Percentiles rank a stretch among this genome's conserved stretches.
Evolutionary conservation across 1,139 yeast genomes (phyloP).

Genomic region (Scheffersomyces insectosa): DNA sequence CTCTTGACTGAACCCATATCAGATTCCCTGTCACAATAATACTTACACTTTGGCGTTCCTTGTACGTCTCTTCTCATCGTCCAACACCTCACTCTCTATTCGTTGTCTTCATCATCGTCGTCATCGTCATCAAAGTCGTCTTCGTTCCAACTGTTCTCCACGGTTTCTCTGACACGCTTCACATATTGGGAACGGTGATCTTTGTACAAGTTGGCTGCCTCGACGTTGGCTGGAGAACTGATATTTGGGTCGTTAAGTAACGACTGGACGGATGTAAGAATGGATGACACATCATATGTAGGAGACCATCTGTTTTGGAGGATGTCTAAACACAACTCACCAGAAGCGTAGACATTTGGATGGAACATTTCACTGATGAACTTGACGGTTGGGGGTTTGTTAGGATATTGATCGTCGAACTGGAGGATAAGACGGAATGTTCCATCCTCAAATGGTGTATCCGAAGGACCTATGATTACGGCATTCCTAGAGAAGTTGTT

Average conservation of each 20-base stretch:
- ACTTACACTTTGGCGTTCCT: too few species aligned
- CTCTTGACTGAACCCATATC: too few species aligned
- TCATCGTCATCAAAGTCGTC: conserved; percentile 65
- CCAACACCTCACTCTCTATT: conserved; percentile 1
- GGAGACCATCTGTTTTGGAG: conserved; percentile 98
- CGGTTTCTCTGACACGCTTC: conserved; percentile 90
- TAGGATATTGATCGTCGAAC: conserved; percentile 97
- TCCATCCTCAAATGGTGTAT: conserved; percentile 98
- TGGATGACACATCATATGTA: conserved; percentile 97
- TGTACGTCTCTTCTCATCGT: too few species aligned
- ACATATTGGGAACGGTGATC: conserved; percentile 93
- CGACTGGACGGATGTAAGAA: conserved; percentile 83
- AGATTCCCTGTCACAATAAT: too few species aligned
- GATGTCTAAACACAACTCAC: conserved; percentile 94
- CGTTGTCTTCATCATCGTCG: conserved; percentile 51
- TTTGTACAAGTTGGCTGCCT: conserved; percentile 92
- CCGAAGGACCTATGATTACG: conserved; percentile 95
- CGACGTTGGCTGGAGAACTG: conserved; percentile 96
- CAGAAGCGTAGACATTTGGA: conserved; percentile 94
- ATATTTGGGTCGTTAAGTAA: conserved; percentile 94
- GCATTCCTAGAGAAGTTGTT: conserved; percentile 61
- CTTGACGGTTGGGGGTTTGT: conserved; percentile 91
- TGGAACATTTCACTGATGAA: conserved; percentile 95
- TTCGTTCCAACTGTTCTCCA: conserved; percentile 82
- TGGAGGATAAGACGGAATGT: conserved; percentile 84